Percentiles rank a stretch among this genome's conserved stretches.
Conservation (phyloP, 495 filamentous ascomycete genomes). For the Astrothelium subdiscretum region DNA sequence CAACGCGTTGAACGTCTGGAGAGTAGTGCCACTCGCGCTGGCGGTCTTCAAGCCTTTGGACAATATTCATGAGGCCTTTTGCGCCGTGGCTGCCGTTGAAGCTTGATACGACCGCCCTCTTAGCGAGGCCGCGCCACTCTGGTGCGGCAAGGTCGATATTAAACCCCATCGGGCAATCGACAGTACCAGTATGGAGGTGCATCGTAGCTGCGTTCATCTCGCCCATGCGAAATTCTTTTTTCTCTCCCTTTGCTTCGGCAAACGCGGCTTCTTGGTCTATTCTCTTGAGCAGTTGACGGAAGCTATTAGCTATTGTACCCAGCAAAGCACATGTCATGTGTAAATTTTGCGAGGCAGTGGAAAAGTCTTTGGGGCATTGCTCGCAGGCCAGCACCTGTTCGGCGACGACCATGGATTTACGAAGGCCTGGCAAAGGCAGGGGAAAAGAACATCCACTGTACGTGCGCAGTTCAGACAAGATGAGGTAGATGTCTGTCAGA, state of each 20-base stretch:
- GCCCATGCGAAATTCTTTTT: slow-evolving; percentile 25
- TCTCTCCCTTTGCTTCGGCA: slow-evolving; percentile 14
- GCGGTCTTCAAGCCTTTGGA: neutral
- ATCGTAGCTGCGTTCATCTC: slow-evolving; percentile 15
- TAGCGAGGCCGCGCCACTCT: slow-evolving; percentile 26
- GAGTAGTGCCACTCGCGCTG: neutral
- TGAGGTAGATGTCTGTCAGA: slow-evolving; percentile 27
- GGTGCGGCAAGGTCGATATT: slow-evolving; percentile 18
- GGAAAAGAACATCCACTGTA: slow-evolving; percentile 24
- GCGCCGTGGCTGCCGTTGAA: neutral
- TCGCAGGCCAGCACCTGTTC: slow-evolving; percentile 20
- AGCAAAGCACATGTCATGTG: slow-evolving; percentile 20
- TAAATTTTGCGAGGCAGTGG: slow-evolving; percentile 26
- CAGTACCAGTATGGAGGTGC: slow-evolving; percentile 23
- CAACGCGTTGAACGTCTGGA: neutral
- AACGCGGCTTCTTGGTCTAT: slow-evolving; percentile 22
- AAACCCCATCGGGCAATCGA: slow-evolving; percentile 26
- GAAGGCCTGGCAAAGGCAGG: slow-evolving; percentile 18
- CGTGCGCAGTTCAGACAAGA: slow-evolving; percentile 19
- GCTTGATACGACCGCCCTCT: slow-evolving; percentile 18
- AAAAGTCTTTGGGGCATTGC: slow-evolving; percentile 21
- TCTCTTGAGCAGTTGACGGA: slow-evolving; percentile 17
- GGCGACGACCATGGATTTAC: slow-evolving; percentile 22
- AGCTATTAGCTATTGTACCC: slow-evolving; percentile 21
- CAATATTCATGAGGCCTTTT: neutral